These are phyloP conservation scores for Amaranthus cruentus DNA, from an alignment of 148 eudicot species.

Conservation along the genomic window DNA sequence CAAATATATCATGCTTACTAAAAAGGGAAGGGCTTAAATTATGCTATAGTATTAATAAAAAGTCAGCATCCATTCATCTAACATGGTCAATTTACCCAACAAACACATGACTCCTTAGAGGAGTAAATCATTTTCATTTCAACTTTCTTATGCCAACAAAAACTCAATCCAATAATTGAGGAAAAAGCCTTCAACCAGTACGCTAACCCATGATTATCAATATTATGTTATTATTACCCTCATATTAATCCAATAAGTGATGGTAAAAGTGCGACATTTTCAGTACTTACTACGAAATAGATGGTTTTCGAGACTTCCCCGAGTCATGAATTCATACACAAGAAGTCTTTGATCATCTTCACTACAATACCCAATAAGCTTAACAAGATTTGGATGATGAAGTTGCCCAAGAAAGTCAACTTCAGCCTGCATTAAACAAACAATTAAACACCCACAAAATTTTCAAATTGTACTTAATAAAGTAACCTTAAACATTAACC, in stretches of 20 bases:
- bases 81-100: conserved; percentile 2
- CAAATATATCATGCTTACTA: background rate
- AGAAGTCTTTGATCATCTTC: conserved; percentile 96
- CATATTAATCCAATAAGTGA: background rate
- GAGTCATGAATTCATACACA: conserved; percentile 95
- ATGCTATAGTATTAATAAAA: conserved; percentile 2
- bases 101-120: conserved; percentile 1
- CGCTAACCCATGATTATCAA: no score
- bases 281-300: conserved; percentile 78
- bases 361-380: conserved; percentile 87
- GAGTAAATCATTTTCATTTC: background rate
- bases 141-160: background rate
- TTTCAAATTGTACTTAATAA: conserved; percentile 12
- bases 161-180: background rate
- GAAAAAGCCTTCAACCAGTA: no score
- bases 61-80: conserved; percentile 9
- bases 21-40: background rate
- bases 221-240: background rate
- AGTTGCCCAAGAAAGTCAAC: conserved; percentile 94
- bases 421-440: conserved; percentile 64
- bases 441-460: background rate
- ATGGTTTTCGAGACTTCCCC: conserved; percentile 99
- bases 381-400: conserved; percentile 95
- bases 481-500: conserved; percentile 12
- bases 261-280: background rate